A percentile compares a stretch with the other conserved stretches of the same genome.
phyloP scores from a whole-genome alignment of 164 flowering plant genomes.

The Annona cherimola region DNA sequence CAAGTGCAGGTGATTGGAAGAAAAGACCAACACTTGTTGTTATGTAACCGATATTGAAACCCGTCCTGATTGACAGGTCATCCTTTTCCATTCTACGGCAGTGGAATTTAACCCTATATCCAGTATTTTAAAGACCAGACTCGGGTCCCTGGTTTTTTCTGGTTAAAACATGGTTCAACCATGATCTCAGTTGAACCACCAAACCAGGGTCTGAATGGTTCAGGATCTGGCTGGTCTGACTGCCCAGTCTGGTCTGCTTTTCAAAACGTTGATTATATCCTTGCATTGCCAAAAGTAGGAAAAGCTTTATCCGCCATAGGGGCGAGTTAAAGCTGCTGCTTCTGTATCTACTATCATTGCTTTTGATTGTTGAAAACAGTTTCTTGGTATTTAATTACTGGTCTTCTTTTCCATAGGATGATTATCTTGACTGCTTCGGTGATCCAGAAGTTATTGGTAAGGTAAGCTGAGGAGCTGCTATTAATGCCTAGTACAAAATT shows the following conservation, averaged over 20 bases:
- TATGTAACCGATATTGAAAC: not conserved
- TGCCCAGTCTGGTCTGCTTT: too few species aligned
- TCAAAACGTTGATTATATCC: not conserved
- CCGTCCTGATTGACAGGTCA: not conserved
- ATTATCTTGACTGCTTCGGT: slow-evolving; percentile 89
- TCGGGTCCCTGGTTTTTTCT: too few species aligned
- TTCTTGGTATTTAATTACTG: not conserved
- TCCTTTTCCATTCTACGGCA: not conserved
- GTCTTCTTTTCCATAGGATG: slow-evolving; percentile 53
- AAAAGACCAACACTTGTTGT: not conserved
- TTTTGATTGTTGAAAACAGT: not conserved
- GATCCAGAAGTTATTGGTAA: slow-evolving; percentile 81
- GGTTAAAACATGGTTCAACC: too few species aligned
- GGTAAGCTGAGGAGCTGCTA: slow-evolving; percentile 34
- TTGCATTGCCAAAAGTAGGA: not conserved
- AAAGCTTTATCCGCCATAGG: not conserved
- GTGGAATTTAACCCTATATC: not conserved
- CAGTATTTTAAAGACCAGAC: too few species aligned
- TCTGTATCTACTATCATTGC: not conserved
- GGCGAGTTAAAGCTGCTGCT: not conserved
- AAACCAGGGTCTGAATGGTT: too few species aligned
- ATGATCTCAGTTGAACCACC: too few species aligned
- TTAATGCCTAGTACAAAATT: not conserved
- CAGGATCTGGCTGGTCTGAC: too few species aligned
- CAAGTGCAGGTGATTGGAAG: slow-evolving; percentile 81